Conservation (phyloP, 2,329 filamentous ascomycete genomes). For the Talaromyces albobiverticillius region DNA sequence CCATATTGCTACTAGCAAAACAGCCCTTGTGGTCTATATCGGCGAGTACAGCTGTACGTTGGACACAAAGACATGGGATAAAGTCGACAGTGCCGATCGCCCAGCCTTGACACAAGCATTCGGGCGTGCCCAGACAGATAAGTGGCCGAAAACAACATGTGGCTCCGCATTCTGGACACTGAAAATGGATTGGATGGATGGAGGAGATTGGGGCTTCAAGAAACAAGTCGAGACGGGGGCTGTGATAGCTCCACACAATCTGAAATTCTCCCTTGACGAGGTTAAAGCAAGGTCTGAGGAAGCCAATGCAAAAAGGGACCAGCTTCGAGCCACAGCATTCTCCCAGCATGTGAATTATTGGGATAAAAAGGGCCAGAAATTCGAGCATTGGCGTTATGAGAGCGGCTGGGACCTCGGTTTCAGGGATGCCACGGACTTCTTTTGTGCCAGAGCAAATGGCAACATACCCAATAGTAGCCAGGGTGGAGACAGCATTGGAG, state of each 20-base stretch:
- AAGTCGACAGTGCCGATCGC: slow-evolving; percentile 39
- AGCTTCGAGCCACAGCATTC: slow-evolving; percentile 35
- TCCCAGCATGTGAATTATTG: slow-evolving; percentile 51
- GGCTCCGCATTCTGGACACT: slow-evolving; percentile 57
- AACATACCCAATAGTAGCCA: slow-evolving; percentile 23
- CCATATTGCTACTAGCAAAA: slow-evolving; percentile 45
- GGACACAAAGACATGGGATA: slow-evolving; percentile 51
- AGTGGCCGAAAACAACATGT: slow-evolving; percentile 49
- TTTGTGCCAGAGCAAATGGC: slow-evolving; percentile 33
- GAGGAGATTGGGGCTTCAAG: slow-evolving; percentile 54
- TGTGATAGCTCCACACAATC: slow-evolving; percentile 36
- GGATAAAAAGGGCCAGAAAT: slow-evolving; percentile 43
- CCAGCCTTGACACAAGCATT: slow-evolving; percentile 34
- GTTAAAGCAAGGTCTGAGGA: slow-evolving; percentile 34
- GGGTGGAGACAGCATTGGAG: slow-evolving; percentile 52
- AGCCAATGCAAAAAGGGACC: slow-evolving; percentile 40
- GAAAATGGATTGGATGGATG: slow-evolving; percentile 55
- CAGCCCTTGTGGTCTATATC: slow-evolving; percentile 52
- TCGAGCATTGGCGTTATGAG: slow-evolving; percentile 54
- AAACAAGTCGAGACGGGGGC: slow-evolving; percentile 48
- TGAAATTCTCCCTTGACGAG: slow-evolving; percentile 26
- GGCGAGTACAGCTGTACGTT: slow-evolving; percentile 61
- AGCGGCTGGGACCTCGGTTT: slow-evolving; percentile 58
- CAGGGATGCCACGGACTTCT: slow-evolving; percentile 52
- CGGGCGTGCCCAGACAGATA: slow-evolving; percentile 27